Percentiles rank a stretch among this genome's conserved stretches.
Evolutionary conservation across 495 filamentous ascomycete species (phyloP).

Genomic region (Hyaloscypha bicolor): DNA sequence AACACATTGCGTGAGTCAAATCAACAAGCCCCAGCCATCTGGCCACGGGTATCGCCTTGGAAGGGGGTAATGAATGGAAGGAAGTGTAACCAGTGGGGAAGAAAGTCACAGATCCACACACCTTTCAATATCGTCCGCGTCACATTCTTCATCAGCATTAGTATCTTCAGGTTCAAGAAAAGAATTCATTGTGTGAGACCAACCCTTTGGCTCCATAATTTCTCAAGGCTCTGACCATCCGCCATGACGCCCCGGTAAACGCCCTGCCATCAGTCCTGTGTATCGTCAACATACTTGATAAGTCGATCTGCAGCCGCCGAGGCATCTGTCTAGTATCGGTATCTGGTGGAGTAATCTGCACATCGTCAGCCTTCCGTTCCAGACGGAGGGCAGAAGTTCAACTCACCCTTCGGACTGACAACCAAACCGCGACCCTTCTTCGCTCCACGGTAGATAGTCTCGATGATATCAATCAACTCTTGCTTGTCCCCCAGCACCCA

Average conservation of each 20-base stretch:
- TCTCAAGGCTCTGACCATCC: not conserved
- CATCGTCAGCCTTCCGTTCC: constrained; percentile 24
- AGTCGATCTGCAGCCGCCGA: not conserved
- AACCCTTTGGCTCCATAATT: constrained; percentile 22
- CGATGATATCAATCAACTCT: constrained; percentile 97
- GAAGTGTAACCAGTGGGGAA: too few species aligned
- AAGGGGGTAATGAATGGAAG: too few species aligned
- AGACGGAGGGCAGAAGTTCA: not conserved
- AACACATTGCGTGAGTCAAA: too few species aligned
- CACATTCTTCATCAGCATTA: constrained; percentile 25
- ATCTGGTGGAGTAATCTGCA: constrained; percentile 78
- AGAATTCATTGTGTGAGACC: constrained; percentile 27
- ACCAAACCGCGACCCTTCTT: constrained; percentile 97
- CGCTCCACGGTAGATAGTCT: constrained; percentile 95
- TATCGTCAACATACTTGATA: not conserved
- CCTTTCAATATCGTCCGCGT: not conserved
- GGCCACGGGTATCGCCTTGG: too few species aligned
- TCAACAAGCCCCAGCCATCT: too few species aligned
- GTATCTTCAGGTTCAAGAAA: constrained; percentile 25
- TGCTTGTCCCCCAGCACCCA: constrained; percentile 98
- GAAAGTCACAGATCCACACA: not conserved
- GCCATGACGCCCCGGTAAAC: constrained; percentile 14
- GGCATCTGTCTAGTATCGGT: constrained; percentile 62
- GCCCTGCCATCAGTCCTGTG: constrained; percentile 2
- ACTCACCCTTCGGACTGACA: constrained; percentile 82